A percentile compares a stretch with the other conserved stretches of the same genome.
Conservation (phyloP, 768 basidiomycete species). For the Lyophyllum atratum region DNA sequence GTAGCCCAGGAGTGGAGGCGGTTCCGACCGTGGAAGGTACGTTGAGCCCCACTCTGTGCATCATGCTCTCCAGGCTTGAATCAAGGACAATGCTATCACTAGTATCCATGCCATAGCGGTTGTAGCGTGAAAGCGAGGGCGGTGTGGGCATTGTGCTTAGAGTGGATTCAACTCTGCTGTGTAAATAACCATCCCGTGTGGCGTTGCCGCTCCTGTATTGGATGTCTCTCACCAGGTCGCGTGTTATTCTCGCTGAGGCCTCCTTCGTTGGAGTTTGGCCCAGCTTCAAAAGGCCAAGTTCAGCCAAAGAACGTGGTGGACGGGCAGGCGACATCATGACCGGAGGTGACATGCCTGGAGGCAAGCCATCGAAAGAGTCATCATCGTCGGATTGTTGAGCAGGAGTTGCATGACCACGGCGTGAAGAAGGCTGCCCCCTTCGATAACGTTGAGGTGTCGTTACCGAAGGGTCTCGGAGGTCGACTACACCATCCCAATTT, state of each 20-base stretch:
- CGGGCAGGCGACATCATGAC: slow-evolving; percentile 58
- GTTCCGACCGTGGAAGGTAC: slow-evolving; percentile 30
- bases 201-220: slow-evolving; percentile 39
- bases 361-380: slow-evolving; percentile 53
- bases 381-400: slow-evolving; percentile 40
- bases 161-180: slow-evolving; percentile 53
- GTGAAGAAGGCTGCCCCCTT: slow-evolving; percentile 9
- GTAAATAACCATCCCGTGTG: slow-evolving; percentile 26
- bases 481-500: slow-evolving; percentile 74
- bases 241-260: slow-evolving; percentile 69
- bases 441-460: slow-evolving; percentile 44
- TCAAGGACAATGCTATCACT: slow-evolving; percentile 52
- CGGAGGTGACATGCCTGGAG: slow-evolving; percentile 62
- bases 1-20: slow-evolving; percentile 22
- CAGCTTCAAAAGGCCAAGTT: slow-evolving; percentile 44
- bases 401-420: slow-evolving; percentile 20
- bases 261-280: slow-evolving; percentile 72
- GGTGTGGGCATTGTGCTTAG: slow-evolving; percentile 71
- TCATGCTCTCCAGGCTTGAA: slow-evolving; percentile 68
- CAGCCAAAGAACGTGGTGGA: slow-evolving; percentile 48
- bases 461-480: slow-evolving; percentile 61
- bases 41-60: slow-evolving; percentile 59
- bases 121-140: slow-evolving; percentile 72
- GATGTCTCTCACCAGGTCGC: slow-evolving; percentile 60
- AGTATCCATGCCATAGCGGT: slow-evolving; percentile 42